These are phyloP conservation scores for Paramecium sonneborni DNA, from an alignment of 73 alveolate species.

Conservation along the genomic window DNA sequence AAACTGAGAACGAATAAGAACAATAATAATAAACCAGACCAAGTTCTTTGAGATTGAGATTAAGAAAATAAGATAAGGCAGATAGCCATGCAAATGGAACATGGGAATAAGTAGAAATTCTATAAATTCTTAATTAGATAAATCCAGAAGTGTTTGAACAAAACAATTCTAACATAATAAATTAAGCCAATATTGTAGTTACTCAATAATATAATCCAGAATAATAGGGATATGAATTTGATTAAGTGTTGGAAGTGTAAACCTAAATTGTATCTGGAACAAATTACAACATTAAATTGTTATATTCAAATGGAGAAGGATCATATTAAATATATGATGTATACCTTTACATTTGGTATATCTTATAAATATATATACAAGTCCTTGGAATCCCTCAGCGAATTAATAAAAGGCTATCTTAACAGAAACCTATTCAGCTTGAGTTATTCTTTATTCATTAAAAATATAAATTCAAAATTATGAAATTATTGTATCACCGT, in stretches of 20 bases:
- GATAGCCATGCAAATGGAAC: neutral
- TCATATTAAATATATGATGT: neutral
- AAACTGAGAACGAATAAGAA: neutral
- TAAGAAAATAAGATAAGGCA: neutral
- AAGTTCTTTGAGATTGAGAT: neutral
- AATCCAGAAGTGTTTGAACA: conserved; percentile 3
- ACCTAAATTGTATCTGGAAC: conserved; percentile 34
- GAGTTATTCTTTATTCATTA: neutral
- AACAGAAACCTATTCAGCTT: neutral
- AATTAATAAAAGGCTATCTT: neutral
- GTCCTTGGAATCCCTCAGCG: conserved; percentile 31
- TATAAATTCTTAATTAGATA: neutral
- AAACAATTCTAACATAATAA: neutral
- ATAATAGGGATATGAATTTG: neutral
- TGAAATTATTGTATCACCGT: neutral
- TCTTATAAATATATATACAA: neutral
- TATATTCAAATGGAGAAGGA: neutral
- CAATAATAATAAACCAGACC: neutral
- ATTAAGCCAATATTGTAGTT: neutral
- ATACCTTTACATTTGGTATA: neutral
- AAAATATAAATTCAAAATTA: neutral
- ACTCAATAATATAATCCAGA: conserved; percentile 2
- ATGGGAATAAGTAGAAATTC: neutral
- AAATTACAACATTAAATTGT: neutral
- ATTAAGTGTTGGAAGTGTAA: neutral